These are phyloP conservation scores for Leccinum broughii DNA, from an alignment of 768 basidiomycete species.

Conservation along the genomic window DNA sequence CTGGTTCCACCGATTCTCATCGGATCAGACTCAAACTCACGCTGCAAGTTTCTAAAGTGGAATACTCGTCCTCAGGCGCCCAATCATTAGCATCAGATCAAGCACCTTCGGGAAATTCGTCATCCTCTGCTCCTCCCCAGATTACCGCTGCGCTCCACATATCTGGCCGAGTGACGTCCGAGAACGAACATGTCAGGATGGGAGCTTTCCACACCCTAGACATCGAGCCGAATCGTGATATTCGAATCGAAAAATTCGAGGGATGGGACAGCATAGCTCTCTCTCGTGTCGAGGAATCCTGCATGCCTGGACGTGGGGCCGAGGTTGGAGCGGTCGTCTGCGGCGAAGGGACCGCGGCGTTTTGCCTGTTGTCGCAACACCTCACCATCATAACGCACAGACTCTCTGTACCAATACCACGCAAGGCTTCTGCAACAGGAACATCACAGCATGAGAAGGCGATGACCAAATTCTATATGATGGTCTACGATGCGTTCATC, in stretches of 20 bases:
- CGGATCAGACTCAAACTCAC: slow-evolving; percentile 86
- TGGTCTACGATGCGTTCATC: slow-evolving; percentile 81
- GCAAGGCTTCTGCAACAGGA: slow-evolving; percentile 83
- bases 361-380: slow-evolving; percentile 94
- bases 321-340: slow-evolving; percentile 96
- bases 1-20: slow-evolving; percentile 92
- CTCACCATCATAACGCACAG: slow-evolving; percentile 94
- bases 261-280: slow-evolving; percentile 94
- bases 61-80: slow-evolving; percentile 73
- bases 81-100: slow-evolving; percentile 51
- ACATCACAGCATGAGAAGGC: slow-evolving; percentile 93
- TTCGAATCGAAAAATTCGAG: slow-evolving; percentile 81
- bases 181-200: slow-evolving; percentile 87
- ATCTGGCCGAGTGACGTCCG: slow-evolving; percentile 79
- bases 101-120: slow-evolving; percentile 22
- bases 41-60: slow-evolving; percentile 72
- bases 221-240: slow-evolving; percentile 86
- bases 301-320: slow-evolving; percentile 90
- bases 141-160: slow-evolving; percentile 73
- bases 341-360: slow-evolving; percentile 92
- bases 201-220: slow-evolving; percentile 96
- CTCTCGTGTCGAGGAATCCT: slow-evolving; percentile 81
- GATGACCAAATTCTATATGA: slow-evolving; percentile 76
- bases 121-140: slow-evolving; percentile 35
- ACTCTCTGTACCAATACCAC: slow-evolving; percentile 84